These are phyloP conservation scores for Vigna angularis DNA, from an alignment of 306 rosid species.

Conservation along the genomic window DNA sequence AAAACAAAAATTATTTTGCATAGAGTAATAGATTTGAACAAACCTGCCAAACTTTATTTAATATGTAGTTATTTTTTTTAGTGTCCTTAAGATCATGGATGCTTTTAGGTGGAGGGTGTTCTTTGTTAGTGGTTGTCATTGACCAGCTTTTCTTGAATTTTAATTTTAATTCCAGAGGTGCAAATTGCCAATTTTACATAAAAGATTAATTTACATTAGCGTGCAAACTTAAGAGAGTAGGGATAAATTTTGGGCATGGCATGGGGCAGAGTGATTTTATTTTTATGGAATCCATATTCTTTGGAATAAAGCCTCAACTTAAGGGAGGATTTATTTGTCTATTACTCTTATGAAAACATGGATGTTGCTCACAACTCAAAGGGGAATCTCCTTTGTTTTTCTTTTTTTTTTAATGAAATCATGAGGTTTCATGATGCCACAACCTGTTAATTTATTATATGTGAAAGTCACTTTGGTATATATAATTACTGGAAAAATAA, in stretches of 20 bases:
- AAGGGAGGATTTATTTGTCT: not conserved
- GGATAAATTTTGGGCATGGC: not conserved
- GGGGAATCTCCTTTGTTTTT: not conserved
- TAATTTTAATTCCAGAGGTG: conserved; percentile 4
- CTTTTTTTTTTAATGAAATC: not conserved
- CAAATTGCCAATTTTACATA: not conserved
- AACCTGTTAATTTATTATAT: not conserved
- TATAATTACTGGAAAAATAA: not conserved
- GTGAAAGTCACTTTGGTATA: not conserved
- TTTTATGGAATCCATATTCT: not conserved
- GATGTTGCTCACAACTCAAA: not conserved
- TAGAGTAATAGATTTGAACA: not conserved
- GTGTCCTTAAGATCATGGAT: not conserved
- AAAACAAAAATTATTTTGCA: conserved; percentile 3
- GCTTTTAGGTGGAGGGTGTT: not conserved
- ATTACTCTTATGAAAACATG: not conserved
- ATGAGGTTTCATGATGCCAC: not conserved
- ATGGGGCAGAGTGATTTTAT: not conserved
- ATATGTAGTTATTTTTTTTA: not conserved
- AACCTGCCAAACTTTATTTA: conserved; percentile 4
- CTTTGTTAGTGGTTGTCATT: not conserved
- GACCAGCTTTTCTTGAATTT: conserved; percentile 9
- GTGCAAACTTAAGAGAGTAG: not conserved
- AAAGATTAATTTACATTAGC: not conserved
- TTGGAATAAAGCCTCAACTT: not conserved